These are phyloP conservation scores for Gymnopilus junonius DNA, from an alignment of 768 basidiomycete genomes.

Conservation along the genomic window DNA sequence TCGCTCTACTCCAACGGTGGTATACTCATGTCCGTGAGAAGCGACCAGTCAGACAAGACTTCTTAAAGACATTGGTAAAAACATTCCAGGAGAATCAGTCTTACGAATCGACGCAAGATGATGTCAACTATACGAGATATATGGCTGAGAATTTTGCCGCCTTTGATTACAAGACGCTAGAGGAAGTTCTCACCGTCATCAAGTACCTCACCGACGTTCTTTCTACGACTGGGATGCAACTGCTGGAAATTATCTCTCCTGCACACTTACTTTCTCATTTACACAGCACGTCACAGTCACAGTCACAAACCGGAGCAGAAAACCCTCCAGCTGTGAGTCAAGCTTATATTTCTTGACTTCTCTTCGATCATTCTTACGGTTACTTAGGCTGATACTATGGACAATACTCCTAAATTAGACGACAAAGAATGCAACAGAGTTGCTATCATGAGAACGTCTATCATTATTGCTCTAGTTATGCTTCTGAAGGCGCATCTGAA, in stretches of 20 bases:
- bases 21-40: conserved; percentile 93
- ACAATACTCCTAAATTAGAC: conserved; percentile 6
- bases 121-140: conserved; percentile 87
- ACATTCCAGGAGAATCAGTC: conserved; percentile 76
- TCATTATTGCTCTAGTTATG: conserved; percentile 85
- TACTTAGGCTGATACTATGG: conserved; percentile 23
- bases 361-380: neutral
- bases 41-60: conserved; percentile 82
- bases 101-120: conserved; percentile 68
- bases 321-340: conserved; percentile 11
- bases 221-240: conserved; percentile 80
- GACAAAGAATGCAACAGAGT: conserved; percentile 23
- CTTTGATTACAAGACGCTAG: conserved; percentile 94
- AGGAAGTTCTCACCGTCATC: conserved; percentile 88
- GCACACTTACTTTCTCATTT: conserved; percentile 69
- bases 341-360: conserved; percentile 7
- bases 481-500: conserved; percentile 89
- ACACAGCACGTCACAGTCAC: conserved; percentile 30
- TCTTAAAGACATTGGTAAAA: conserved; percentile 80
- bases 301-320: conserved; percentile 13
- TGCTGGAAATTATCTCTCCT: conserved; percentile 77
- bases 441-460: conserved; percentile 63
- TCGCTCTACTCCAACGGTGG: conserved; percentile 87
- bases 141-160: conserved; percentile 94
- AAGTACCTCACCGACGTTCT: conserved; percentile 76